Evolutionary conservation across 1,284 basidiomycete genomes (phyloP).

Genomic region (Xerocomus nothofagi): DNA sequence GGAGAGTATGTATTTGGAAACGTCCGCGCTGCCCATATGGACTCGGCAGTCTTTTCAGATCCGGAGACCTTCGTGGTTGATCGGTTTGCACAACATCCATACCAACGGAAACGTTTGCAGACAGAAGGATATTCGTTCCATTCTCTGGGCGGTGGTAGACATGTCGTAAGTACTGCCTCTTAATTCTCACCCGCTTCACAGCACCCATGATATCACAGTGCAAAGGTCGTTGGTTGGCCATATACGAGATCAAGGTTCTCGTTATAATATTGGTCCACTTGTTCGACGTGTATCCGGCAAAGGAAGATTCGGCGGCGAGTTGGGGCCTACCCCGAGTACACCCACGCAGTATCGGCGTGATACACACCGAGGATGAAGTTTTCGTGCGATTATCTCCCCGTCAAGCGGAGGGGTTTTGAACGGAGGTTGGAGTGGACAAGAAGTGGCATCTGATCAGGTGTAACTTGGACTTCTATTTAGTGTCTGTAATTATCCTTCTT

Average conservation of each 20-base stretch:
- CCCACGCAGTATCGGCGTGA: conserved; percentile 17
- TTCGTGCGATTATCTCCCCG: conserved; percentile 13
- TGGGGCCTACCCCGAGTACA: conserved; percentile 20
- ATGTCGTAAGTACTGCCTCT: conserved; percentile 17
- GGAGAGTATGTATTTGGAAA: conserved; percentile 26
- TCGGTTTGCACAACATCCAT: conserved; percentile 23
- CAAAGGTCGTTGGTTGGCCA: conserved; percentile 28
- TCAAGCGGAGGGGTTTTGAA: not conserved
- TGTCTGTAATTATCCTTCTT: not conserved
- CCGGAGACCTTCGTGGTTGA: conserved; percentile 21
- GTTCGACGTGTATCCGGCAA: conserved; percentile 21
- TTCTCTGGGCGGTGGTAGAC: conserved; percentile 25
- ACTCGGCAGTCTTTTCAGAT: conserved; percentile 13
- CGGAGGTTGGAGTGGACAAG: no score
- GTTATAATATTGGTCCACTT: conserved; percentile 16
- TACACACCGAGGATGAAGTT: conserved; percentile 26
- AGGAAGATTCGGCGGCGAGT: not conserved
- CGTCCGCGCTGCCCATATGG: conserved; percentile 24
- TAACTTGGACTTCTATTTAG: not conserved
- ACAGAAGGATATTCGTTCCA: conserved; percentile 21
- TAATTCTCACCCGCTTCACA: not conserved
- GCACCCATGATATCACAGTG: conserved; percentile 15
- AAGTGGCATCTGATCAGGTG: no score
- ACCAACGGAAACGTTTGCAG: conserved; percentile 22
- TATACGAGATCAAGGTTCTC: conserved; percentile 26